Conservation (phyloP, 306 rosid genomes). For the Erythrophleum fordii region DNA sequence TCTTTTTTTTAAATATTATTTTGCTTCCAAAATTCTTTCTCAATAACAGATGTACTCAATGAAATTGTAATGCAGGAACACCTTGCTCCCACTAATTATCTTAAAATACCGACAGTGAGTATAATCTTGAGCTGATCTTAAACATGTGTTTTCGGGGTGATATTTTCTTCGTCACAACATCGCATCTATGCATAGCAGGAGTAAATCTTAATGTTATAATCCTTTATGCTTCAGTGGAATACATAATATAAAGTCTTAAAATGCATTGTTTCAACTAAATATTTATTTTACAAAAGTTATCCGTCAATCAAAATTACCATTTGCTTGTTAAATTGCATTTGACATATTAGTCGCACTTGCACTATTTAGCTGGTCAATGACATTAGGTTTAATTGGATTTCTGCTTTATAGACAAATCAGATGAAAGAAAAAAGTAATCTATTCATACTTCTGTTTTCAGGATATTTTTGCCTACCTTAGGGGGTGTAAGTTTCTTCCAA, state of each 20-base stretch:
- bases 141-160: slow-evolving; percentile 11
- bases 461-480: slow-evolving; percentile 55
- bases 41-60: slow-evolving; percentile 17
- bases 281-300: slow-evolving; percentile 17
- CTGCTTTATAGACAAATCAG: neutral
- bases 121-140: slow-evolving; percentile 14
- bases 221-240: neutral
- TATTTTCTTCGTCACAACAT: slow-evolving; percentile 23
- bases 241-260: neutral
- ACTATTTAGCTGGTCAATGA: too few species aligned
- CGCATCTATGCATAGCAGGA: slow-evolving; percentile 7
- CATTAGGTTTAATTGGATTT: too few species aligned
- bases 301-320: slow-evolving; percentile 14
- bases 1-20: neutral
- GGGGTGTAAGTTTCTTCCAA: slow-evolving; percentile 81
- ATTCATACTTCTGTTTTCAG: slow-evolving; percentile 46
- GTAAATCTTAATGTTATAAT: neutral
- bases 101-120: slow-evolving; percentile 86
- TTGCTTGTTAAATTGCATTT: neutral
- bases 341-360: neutral
- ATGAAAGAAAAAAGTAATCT: slow-evolving; percentile 13
- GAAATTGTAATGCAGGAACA: slow-evolving; percentile 58
- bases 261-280: slow-evolving; percentile 14
- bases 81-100: slow-evolving; percentile 82
- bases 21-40: slow-evolving; percentile 7